Evolutionary conservation across 441 rosid species (phyloP).

Genomic region (Lepidium campestre): DNA sequence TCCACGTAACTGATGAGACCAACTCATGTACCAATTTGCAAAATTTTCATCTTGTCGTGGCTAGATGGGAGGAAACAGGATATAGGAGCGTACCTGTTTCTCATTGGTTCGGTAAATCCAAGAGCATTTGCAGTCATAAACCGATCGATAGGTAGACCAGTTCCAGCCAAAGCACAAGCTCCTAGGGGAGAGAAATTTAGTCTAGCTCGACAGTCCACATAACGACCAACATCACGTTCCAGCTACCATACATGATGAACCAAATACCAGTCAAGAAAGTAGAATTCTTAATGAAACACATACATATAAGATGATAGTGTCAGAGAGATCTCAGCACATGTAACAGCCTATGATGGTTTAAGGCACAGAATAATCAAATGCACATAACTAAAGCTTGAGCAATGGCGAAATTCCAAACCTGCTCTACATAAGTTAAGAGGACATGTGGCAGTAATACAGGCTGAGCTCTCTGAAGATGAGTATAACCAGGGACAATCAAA

Average conservation of each 20-base stretch:
- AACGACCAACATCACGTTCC: slow-evolving; percentile 85
- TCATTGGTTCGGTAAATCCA: slow-evolving; percentile 80
- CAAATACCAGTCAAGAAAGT: background rate
- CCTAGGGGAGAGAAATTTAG: slow-evolving; percentile 82
- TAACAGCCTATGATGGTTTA: background rate
- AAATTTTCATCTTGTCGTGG: background rate
- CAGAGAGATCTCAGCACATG: background rate
- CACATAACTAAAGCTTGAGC: background rate
- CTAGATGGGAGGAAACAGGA: background rate
- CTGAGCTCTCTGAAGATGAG: slow-evolving; percentile 92
- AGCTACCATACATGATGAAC: slow-evolving; percentile 43
- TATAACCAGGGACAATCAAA: slow-evolving; percentile 82
- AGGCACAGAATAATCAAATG: background rate
- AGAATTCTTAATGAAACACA: background rate
- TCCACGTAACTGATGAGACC: background rate
- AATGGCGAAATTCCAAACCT: slow-evolving; percentile 38
- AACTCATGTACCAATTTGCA: background rate
- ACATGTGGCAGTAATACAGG: slow-evolving; percentile 86
- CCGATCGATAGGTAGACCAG: slow-evolving; percentile 86
- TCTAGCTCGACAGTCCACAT: slow-evolving; percentile 64
- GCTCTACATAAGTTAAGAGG: slow-evolving; percentile 78
- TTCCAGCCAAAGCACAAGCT: slow-evolving; percentile 96
- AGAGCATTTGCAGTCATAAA: slow-evolving; percentile 71
- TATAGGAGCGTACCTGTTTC: slow-evolving; percentile 62
- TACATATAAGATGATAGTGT: background rate